A percentile compares a stretch with the other conserved stretches of the same genome.
phyloP scores from a whole-genome alignment of 169 alveolate genomes.

The Babesia bovis region DNA sequence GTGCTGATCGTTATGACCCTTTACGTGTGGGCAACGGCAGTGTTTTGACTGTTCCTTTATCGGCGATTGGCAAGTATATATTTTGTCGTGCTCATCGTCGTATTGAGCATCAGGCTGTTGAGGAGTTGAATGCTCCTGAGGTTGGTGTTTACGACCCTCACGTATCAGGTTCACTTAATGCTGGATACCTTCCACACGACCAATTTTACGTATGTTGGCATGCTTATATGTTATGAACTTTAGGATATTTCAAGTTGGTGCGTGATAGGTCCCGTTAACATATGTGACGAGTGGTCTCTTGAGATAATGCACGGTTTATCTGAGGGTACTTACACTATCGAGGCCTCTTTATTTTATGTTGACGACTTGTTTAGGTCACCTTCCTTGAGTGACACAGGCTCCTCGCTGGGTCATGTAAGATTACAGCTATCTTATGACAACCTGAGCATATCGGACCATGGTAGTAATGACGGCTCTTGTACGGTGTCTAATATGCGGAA shows the following conservation, averaged over 20 bases:
- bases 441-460: background rate
- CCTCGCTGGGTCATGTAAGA: background rate
- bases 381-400: background rate
- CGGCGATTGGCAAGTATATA: slow-evolving; percentile 51
- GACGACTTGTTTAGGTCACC: slow-evolving; percentile 23
- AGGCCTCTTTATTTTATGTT: slow-evolving; percentile 14
- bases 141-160: slow-evolving; percentile 62
- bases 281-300: slow-evolving; percentile 48
- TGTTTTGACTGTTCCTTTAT: slow-evolving; percentile 24
- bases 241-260: slow-evolving; percentile 52
- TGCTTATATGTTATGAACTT: background rate
- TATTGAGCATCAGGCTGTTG: slow-evolving; percentile 47
- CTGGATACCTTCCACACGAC: slow-evolving; percentile 29
- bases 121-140: slow-evolving; percentile 2
- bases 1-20: slow-evolving; percentile 52
- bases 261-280: slow-evolving; percentile 46
- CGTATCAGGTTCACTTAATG: slow-evolving; percentile 17
- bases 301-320: slow-evolving; percentile 27
- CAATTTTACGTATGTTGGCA: slow-evolving; percentile 26
- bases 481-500: slow-evolving; percentile 5
- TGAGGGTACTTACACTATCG: slow-evolving; percentile 5
- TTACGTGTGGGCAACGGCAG: slow-evolving; percentile 12
- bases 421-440: background rate
- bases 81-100: slow-evolving; percentile 59
- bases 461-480: background rate